Evolutionary conservation across 169 alveolate genomes (phyloP), one percentile per base, ranked within the genome.

Genomic region (Cryptosporidium muris): DNA sequence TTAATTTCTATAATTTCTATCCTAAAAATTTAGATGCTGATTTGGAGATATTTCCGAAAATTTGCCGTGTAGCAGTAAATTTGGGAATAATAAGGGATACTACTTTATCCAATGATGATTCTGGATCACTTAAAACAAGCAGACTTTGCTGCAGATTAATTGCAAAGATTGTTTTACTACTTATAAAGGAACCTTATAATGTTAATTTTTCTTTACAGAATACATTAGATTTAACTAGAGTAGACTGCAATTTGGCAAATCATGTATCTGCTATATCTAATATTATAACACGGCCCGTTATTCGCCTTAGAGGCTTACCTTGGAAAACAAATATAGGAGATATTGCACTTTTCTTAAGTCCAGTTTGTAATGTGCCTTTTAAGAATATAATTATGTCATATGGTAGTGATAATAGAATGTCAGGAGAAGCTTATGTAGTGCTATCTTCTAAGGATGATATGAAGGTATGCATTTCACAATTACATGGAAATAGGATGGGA

Each of bases 381-480:
- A 8, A 51, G n/a, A 54, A 66, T 36, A 54, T 66, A 9, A 65
- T 65, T 1, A 66, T 66, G 37, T 66, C 64, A 52, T 66, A 66
- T 40, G 54, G 54, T 16, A 66, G 48, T 9, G 65, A 66, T 42
- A 65, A 65, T 38, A 43, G 65, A 37, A 66, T 66, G 81, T 66
- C 91, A 1, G 93, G 93, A 14, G 93, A 90, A 80, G 93, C 93
- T 14, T 90, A 90, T 60, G 91, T 90, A n/a, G 56, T 81, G 80
- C 81, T 90, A 34, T 91, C 89, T 6, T 51, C 89, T 48, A 64
- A 63, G 1, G 81, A 53, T 2, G 62, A 64, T 52, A 68, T 89
- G 43, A 91, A 89, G 48, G 62, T 56, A 40, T 90, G 90, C 53
- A 68, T 89, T 14, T 45, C 82, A 43, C 65, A 60, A 36, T 90